Evolutionary conservation across 2,329 filamentous ascomycete species (phyloP).

Genomic region (Eutypella sp.): DNA sequence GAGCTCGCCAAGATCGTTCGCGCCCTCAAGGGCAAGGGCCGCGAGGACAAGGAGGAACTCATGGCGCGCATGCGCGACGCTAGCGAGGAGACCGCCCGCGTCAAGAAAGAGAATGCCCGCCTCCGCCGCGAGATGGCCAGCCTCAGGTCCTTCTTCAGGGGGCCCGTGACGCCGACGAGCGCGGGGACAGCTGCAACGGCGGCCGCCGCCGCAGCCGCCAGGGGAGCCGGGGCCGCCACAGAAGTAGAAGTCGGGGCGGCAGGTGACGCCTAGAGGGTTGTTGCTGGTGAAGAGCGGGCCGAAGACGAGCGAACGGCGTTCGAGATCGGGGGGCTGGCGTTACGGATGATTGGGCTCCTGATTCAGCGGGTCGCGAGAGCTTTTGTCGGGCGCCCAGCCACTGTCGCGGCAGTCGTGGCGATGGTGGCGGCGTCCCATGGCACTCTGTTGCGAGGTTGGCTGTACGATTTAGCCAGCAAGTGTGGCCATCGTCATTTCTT

Average conservation of each 20-base stretch:
- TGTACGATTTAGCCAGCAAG: not conserved
- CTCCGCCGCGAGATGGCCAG: conserved; percentile 79
- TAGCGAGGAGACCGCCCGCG: conserved; percentile 68
- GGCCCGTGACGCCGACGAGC: conserved; percentile 9
- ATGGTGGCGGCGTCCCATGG: not conserved
- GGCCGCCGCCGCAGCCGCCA: not conserved
- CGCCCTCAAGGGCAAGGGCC: conserved; percentile 65
- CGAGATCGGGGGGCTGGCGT: conserved; percentile 13
- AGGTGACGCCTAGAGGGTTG: conserved; percentile 24
- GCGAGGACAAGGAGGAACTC: conserved; percentile 75
- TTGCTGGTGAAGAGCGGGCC: conserved; percentile 7
- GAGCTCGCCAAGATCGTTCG: conserved; percentile 80
- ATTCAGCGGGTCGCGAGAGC: not conserved
- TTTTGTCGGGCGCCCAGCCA: not conserved
- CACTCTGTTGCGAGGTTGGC: not conserved
- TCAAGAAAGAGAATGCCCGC: conserved; percentile 81
- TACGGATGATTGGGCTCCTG: conserved; percentile 13
- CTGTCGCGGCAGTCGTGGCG: not conserved
- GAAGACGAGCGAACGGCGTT: conserved; percentile 10
- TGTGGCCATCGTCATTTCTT: no score
- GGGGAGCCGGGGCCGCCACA: not conserved
- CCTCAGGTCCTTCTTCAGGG: conserved; percentile 51
- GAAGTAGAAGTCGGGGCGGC: not conserved
- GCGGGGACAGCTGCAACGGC: conserved; percentile 1
- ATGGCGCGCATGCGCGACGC: conserved; percentile 65